Conservation (phyloP, 495 filamentous ascomycete species). For the Penicillium manginii region DNA sequence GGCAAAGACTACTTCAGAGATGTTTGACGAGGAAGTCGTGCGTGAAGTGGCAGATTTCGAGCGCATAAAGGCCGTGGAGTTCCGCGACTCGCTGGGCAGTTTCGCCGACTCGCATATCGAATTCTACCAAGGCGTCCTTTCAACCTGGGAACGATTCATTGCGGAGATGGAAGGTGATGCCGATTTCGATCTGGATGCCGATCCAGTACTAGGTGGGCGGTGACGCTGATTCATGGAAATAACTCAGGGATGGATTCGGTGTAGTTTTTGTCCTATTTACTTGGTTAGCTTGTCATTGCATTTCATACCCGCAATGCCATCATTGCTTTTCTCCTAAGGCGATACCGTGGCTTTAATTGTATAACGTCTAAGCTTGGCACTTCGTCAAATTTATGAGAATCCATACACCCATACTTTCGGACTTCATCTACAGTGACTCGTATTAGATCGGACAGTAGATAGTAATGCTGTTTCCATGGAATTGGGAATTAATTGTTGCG, state of each 20-base stretch:
- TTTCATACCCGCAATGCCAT: constrained; percentile 34
- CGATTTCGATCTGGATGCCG: constrained; percentile 20
- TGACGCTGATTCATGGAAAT: constrained; percentile 8
- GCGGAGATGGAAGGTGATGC: constrained; percentile 78
- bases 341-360: background rate
- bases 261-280: constrained; percentile 22
- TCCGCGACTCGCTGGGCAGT: constrained; percentile 80
- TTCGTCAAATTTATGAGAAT: no score
- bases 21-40: constrained; percentile 93
- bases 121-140: constrained; percentile 79
- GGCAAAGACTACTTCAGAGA: constrained; percentile 78
- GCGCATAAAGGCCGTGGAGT: constrained; percentile 91
- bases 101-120: constrained; percentile 84
- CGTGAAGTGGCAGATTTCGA: constrained; percentile 93
- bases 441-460: no score
- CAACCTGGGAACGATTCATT: constrained; percentile 89
- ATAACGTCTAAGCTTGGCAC: background rate
- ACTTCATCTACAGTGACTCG: no score
- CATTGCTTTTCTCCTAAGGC: constrained; percentile 5
- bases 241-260: constrained; percentile 11
- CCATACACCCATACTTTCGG: no score
- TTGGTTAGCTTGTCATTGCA: constrained; percentile 23
- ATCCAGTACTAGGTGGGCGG: constrained; percentile 15
- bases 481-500: no score
- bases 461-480: no score